Evolutionary conservation across 768 basidiomycete species (phyloP), one percentile per base, ranked within the genome.

Genomic region (Kwoniella shandongensis): DNA sequence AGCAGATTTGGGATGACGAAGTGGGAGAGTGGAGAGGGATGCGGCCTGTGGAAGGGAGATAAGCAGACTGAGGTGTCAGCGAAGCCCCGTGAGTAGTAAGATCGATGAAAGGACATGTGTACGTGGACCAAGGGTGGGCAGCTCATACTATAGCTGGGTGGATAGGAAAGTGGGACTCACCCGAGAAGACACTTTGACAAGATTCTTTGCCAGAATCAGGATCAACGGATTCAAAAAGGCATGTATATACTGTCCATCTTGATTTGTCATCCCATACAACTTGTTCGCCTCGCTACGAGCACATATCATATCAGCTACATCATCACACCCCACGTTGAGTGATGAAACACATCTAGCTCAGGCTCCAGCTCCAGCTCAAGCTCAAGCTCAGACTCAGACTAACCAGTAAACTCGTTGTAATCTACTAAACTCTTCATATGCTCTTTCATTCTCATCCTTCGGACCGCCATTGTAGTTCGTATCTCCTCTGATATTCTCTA

Each of bases 221-320:
- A 72, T 65, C 3, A 69, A 30, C 1, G 57, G 54, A 36, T 69
- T 69, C 49, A 72, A 27, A 44, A 67, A 68, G 17, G 67, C 52
- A 44, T 69, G 59, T 6, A 53, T 27, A 42, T 69, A 54, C 15
- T 35, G 20, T 13, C 65, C 66, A 29, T 71, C 65, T 6, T 57
- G 29, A 13, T 57, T 39, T 3, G 60, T 57, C 47, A 51, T 53
- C 7, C 41, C 57, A 41, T 72, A 72, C 25, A 72, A 45, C 50
- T 63, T 63, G 45, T 72, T 72, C 22, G 63, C 59, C 30, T 69
- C 67, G 12, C 70, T 72, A 32, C 8, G 1, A 12, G 35, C 25
- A 30, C 47, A 36, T 22, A 23, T 52, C 54, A 58, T n/a, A n/a
- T n/a, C n/a, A n/a, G n/a, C n/a, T n/a, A n/a, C n/a, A n/a, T n/a